Conservation (phyloP, 345 rosid genomes). For the Nasturtium officinale region DNA sequence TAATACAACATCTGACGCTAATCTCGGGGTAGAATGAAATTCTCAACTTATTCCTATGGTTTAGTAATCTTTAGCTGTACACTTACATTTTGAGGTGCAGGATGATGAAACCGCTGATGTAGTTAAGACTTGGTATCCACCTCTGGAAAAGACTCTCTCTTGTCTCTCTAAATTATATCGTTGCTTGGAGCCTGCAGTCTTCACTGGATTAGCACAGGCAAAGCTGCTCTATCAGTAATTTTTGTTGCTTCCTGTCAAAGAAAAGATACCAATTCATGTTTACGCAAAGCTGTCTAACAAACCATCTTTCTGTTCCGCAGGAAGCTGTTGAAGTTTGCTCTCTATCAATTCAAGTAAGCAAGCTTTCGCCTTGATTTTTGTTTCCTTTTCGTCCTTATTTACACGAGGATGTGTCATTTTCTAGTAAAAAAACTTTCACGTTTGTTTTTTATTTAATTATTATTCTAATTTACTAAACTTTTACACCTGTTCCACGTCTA, state of each 20-base stretch:
- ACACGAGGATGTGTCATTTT: constrained; percentile 9
- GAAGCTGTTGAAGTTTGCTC: constrained; percentile 99
- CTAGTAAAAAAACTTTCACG: background rate
- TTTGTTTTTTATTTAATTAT: background rate
- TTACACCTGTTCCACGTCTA: constrained; percentile 2
- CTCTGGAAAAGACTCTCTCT: constrained; percentile 89
- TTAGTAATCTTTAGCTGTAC: constrained; percentile 27
- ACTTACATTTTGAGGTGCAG: constrained; percentile 47
- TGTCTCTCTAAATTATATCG: constrained; percentile 88
- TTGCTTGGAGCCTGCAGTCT: constrained; percentile 81
- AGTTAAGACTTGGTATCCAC: constrained; percentile 91
- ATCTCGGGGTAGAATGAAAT: constrained; percentile 32
- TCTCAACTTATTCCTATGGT: background rate
- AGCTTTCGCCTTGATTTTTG: constrained; percentile 28
- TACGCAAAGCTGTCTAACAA: constrained; percentile 27
- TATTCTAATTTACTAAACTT: constrained; percentile 4
- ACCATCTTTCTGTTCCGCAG: constrained; percentile 51
- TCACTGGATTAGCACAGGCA: constrained; percentile 98
- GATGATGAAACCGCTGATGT: constrained; percentile 63
- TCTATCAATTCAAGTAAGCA: constrained; percentile 79
- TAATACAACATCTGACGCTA: constrained; percentile 54
- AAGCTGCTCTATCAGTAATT: constrained; percentile 26
- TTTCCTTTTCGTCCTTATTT: background rate
- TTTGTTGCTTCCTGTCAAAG: constrained; percentile 25
- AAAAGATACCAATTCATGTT: constrained; percentile 21